These are phyloP conservation scores for Fusarium tjaetaba DNA, from an alignment of 2,329 filamentous ascomycete genomes.

Conservation along the genomic window DNA sequence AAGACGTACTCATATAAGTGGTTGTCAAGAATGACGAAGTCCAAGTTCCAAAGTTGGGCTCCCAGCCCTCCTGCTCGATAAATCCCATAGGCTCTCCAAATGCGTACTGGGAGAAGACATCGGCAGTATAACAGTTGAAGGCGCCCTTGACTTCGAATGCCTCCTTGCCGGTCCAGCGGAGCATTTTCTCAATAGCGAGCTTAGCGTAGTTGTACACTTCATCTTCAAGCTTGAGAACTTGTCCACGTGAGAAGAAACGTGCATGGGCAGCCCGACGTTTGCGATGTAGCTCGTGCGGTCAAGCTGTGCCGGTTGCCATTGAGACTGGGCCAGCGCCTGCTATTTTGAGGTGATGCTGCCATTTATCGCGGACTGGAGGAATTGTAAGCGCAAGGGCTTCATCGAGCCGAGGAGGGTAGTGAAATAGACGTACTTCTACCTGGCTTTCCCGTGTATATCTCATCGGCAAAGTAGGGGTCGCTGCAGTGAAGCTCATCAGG, in stretches of 20 bases:
- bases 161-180: slow-evolving; percentile 37
- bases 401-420: background rate
- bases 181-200: slow-evolving; percentile 45
- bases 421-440: slow-evolving; percentile 17
- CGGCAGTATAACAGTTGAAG: slow-evolving; percentile 53
- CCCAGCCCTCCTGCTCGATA: slow-evolving; percentile 46
- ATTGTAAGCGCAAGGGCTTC: background rate
- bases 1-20: slow-evolving; percentile 41
- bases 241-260: slow-evolving; percentile 49
- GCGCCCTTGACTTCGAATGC: slow-evolving; percentile 49
- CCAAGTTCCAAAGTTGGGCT: slow-evolving; percentile 51
- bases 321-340: slow-evolving; percentile 19
- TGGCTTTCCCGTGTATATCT: slow-evolving; percentile 47
- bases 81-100: slow-evolving; percentile 51
- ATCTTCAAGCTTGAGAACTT: slow-evolving; percentile 44
- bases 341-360: slow-evolving; percentile 32
- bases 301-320: slow-evolving; percentile 14
- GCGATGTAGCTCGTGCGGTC: slow-evolving; percentile 47
- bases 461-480: slow-evolving; percentile 49
- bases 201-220: slow-evolving; percentile 41
- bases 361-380: slow-evolving; percentile 36
- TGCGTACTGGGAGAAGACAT: slow-evolving; percentile 50
- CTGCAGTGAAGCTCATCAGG: slow-evolving; percentile 52
- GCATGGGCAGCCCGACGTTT: slow-evolving; percentile 44
- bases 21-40: slow-evolving; percentile 46